phyloP scores from a whole-genome alignment of 208 protist species.

The Trypanosoma mega region DNA sequence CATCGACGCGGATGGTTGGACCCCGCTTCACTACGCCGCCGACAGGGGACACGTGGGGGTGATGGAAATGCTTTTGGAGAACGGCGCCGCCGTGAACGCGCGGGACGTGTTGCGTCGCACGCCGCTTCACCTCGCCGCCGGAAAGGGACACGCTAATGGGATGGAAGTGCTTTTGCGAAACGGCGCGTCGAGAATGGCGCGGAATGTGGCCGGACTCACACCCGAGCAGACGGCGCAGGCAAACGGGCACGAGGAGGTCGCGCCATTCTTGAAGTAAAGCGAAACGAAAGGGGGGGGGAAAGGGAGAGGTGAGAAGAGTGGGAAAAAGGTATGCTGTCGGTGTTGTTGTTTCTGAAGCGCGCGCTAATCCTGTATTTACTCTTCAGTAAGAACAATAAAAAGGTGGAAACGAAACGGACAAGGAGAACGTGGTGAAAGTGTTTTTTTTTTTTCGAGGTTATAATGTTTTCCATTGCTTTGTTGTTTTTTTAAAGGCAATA shows the following conservation, averaged over 20 bases:
- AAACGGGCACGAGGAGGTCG: slow-evolving; percentile 32
- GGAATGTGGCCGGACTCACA: slow-evolving; percentile 67
- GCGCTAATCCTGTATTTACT: too few species aligned
- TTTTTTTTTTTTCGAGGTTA: background rate
- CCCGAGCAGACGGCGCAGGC: slow-evolving; percentile 52
- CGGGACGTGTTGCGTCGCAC: slow-evolving; percentile 62
- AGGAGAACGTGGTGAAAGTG: too few species aligned
- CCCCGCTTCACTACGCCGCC: slow-evolving; percentile 81
- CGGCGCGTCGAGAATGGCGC: slow-evolving; percentile 47
- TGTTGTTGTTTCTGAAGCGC: too few species aligned
- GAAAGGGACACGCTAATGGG: slow-evolving; percentile 33
- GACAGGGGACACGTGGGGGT: slow-evolving; percentile 60
- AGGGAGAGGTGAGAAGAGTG: background rate
- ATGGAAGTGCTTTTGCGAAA: slow-evolving; percentile 38
- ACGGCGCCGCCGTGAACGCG: slow-evolving; percentile 72
- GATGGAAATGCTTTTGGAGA: slow-evolving; percentile 43
- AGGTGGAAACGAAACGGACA: too few species aligned
- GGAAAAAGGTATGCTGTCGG: too few species aligned
- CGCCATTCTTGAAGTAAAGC: slow-evolving; percentile 27
- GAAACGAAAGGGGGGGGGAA: background rate
- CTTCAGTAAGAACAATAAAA: too few species aligned
- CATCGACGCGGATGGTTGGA: slow-evolving; percentile 76
- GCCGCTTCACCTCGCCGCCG: slow-evolving; percentile 78
- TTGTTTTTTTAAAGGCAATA: too few species aligned
- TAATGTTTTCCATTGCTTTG: background rate